Evolutionary conservation across 2,329 filamentous ascomycete species (phyloP).

Genomic region (Emydomyces testavorans): DNA sequence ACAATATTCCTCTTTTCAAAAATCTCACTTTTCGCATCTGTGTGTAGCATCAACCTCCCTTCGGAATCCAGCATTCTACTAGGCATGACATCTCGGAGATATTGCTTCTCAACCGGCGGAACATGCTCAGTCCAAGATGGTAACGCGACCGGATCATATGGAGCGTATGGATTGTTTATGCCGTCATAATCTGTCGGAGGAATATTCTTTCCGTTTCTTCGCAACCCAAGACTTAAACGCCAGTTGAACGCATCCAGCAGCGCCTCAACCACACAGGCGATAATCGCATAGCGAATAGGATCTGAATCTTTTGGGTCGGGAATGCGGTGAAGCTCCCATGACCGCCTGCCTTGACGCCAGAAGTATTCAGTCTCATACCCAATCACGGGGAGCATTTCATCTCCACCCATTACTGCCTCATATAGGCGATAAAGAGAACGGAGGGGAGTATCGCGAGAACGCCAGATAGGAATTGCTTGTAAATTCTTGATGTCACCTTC

Average conservation of each 20-base stretch:
- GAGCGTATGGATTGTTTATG: conserved; percentile 10
- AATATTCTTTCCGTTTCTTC: conserved; percentile 16
- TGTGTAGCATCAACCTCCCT: conserved; percentile 20
- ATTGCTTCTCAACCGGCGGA: conserved; percentile 13
- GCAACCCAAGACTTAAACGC: conserved; percentile 18
- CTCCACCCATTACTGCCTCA: conserved; percentile 12
- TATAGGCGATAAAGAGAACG: conserved; percentile 21
- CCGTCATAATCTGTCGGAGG: conserved; percentile 12
- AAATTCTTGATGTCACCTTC: conserved; percentile 12
- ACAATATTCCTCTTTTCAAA: conserved; percentile 14
- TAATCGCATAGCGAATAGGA: conserved; percentile 23
- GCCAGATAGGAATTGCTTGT: conserved; percentile 17
- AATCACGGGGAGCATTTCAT: conserved; percentile 11
- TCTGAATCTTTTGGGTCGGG: conserved; percentile 21
- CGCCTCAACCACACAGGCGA: conserved; percentile 21
- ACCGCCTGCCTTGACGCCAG: conserved; percentile 17
- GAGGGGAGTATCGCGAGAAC: conserved; percentile 20
- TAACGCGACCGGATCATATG: conserved; percentile 12
- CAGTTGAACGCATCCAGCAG: conserved; percentile 21
- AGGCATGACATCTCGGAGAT: conserved; percentile 18
- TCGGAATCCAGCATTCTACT: conserved; percentile 17
- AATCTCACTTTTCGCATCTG: conserved; percentile 9
- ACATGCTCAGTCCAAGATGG: conserved; percentile 18
- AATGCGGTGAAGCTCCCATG: conserved; percentile 19
- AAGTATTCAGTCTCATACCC: conserved; percentile 19